Percentiles rank a stretch among this genome's conserved stretches.
Evolutionary conservation across 2,329 filamentous ascomycete species (phyloP).

Genomic region (Raffaelea ambrosiae): DNA sequence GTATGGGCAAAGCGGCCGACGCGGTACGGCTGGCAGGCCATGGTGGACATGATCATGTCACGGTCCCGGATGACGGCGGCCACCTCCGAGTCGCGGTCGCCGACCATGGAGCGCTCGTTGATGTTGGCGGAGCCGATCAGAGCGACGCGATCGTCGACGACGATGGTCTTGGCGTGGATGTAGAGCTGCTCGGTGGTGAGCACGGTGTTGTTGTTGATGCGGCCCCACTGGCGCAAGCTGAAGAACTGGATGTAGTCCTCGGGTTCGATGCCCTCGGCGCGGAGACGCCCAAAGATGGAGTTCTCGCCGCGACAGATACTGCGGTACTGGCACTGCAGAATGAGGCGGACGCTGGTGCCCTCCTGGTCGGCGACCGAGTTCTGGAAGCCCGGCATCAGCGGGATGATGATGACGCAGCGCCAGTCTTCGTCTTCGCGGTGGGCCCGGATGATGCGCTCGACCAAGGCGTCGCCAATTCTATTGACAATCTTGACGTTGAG

Average conservation of each 20-base stretch:
- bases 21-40: conserved; percentile 82
- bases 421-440: conserved; percentile 79
- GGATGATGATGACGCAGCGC: conserved; percentile 84
- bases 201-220: conserved; percentile 72
- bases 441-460: conserved; percentile 82
- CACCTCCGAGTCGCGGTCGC: conserved; percentile 83
- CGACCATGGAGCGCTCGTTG: conserved; percentile 94
- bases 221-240: conserved; percentile 84
- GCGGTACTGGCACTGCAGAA: conserved; percentile 94
- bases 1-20: conserved; percentile 92
- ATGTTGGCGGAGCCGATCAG: conserved; percentile 98
- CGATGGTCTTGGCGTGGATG: conserved; percentile 94
- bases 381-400: conserved; percentile 96
- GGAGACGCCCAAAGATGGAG: conserved; percentile 83
- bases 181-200: conserved; percentile 94
- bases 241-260: conserved; percentile 96
- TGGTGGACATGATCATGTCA: conserved; percentile 83
- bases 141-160: conserved; percentile 87
- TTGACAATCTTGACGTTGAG: conserved; percentile 85
- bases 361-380: conserved; percentile 92
- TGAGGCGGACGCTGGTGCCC: conserved; percentile 86
- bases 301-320: conserved; percentile 90
- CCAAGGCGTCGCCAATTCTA: conserved; percentile 86
- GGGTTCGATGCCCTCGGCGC: conserved; percentile 73
- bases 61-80: conserved; percentile 87